phyloP scores from a whole-genome alignment of 1,284 basidiomycete species.

The Pholiota adiposa region DNA sequence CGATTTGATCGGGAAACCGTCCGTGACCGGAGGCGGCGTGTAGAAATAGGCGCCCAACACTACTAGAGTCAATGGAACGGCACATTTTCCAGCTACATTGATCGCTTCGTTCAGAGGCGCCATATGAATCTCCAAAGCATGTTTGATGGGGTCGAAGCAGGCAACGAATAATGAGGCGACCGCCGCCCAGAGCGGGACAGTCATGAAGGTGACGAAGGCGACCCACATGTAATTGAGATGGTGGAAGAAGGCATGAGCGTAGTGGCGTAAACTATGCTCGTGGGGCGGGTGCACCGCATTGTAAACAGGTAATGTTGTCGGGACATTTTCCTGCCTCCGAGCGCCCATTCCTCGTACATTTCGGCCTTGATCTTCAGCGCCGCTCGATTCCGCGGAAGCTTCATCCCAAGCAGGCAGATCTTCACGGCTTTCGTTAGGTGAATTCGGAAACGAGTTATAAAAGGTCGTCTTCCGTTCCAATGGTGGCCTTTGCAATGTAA shows the following conservation, averaged over 20 bases:
- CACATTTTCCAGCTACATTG: slow-evolving; percentile 76
- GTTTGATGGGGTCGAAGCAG: slow-evolving; percentile 77
- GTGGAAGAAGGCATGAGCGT: slow-evolving; percentile 25
- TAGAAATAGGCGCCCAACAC: slow-evolving; percentile 95
- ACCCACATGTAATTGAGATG: slow-evolving; percentile 33
- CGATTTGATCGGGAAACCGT: slow-evolving; percentile 5
- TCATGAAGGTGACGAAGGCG: slow-evolving; percentile 81
- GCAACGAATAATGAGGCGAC: slow-evolving; percentile 83
- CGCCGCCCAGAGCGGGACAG: slow-evolving; percentile 84
- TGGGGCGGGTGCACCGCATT: background rate
- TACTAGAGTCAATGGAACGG: slow-evolving; percentile 88
- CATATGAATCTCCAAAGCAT: slow-evolving; percentile 63
- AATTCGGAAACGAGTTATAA: slow-evolving; percentile 72
- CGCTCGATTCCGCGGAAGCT: slow-evolving; percentile 16
- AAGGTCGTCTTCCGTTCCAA: slow-evolving; percentile 40
- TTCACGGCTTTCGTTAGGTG: slow-evolving; percentile 48
- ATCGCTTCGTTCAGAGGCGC: slow-evolving; percentile 77
- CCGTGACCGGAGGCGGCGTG: slow-evolving; percentile 34
- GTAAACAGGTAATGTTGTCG: background rate
- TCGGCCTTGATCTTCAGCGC: background rate
- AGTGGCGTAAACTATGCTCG: slow-evolving; percentile 21
- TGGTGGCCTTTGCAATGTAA: slow-evolving; percentile 11
- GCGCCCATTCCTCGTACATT: background rate
- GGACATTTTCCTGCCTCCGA: background rate
- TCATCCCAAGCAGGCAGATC: slow-evolving; percentile 33